Percentiles rank a stretch among this genome's conserved stretches.
Evolutionary conservation across 768 basidiomycete genomes (phyloP).

Genomic region (Lentinula detonsa): DNA sequence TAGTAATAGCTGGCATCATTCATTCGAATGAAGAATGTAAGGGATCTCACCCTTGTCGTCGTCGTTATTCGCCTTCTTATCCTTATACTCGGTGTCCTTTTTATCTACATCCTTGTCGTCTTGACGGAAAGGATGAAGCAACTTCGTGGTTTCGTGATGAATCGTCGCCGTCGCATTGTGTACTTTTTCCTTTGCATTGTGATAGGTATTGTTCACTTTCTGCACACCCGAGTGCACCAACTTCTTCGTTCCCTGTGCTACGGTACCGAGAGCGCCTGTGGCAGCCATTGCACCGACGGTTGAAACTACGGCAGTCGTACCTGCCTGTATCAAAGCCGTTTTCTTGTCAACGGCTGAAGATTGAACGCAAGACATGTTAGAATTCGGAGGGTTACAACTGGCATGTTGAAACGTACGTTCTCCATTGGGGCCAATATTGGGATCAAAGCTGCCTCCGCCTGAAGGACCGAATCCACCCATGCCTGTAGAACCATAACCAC

Average conservation of each 20-base stretch:
- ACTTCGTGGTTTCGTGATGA: background rate
- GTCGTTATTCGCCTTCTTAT: background rate
- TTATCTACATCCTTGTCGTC: background rate
- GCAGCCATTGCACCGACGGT: background rate
- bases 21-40: background rate
- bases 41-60: background rate
- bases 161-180: background rate
- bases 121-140: background rate
- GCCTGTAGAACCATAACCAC: background rate
- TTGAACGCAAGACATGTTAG: too few relatives aligned
- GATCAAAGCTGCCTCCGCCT: too few relatives aligned
- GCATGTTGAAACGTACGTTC: too few relatives aligned
- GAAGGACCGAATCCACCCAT: too few relatives aligned
- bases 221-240: background rate
- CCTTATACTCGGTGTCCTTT: background rate
- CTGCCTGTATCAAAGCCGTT: background rate
- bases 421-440: too few relatives aligned
- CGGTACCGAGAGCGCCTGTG: background rate
- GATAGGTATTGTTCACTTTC: background rate
- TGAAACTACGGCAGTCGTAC: background rate
- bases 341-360: background rate
- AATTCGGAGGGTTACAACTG: too few relatives aligned
- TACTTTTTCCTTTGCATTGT: background rate
- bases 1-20: background rate
- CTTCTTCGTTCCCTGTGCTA: background rate